These are phyloP conservation scores for Claviceps quebecensis DNA, from an alignment of 2,329 filamentous ascomycete species.

Conservation along the genomic window DNA sequence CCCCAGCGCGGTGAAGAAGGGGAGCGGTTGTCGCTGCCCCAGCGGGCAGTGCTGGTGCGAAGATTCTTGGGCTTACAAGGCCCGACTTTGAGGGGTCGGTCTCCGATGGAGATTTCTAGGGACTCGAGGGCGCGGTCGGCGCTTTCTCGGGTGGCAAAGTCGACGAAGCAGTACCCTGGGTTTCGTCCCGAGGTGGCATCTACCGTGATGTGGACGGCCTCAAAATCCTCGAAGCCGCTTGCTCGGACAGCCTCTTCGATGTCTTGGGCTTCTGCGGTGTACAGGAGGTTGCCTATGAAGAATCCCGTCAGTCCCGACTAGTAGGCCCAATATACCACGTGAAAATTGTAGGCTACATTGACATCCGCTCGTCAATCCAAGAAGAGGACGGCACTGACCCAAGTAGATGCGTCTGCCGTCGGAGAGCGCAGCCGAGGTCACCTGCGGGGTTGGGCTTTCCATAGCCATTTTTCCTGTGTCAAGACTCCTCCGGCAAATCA, in stretches of 20 bases:
- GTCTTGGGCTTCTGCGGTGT: slow-evolving; percentile 40
- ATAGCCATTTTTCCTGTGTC: background rate
- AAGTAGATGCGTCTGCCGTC: slow-evolving; percentile 40
- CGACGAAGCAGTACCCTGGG: slow-evolving; percentile 56
- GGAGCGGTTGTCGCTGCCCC: slow-evolving; percentile 1
- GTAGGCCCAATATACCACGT: too few species aligned
- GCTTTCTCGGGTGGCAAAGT: slow-evolving; percentile 42
- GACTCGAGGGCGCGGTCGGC: slow-evolving; percentile 39
- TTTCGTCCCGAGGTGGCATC: slow-evolving; percentile 56
- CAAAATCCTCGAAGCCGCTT: slow-evolving; percentile 22
- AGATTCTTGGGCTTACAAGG: slow-evolving; percentile 44
- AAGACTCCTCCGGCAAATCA: background rate
- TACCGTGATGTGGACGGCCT: slow-evolving; percentile 52
- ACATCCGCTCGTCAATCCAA: too few species aligned
- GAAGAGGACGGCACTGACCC: slow-evolving; percentile 20
- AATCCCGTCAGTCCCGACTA: background rate
- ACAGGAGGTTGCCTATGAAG: slow-evolving; percentile 35
- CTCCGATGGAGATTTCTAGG: slow-evolving; percentile 40
- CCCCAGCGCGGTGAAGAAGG: slow-evolving; percentile 28
- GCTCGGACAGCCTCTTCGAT: slow-evolving; percentile 44
- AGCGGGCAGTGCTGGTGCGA: slow-evolving; percentile 4
- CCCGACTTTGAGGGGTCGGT: slow-evolving; percentile 48
- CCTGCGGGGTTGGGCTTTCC: background rate
- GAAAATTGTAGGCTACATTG: too few species aligned
- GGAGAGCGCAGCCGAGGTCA: slow-evolving; percentile 11